These are phyloP conservation scores for Tolypocladium cylindrosporum DNA, from an alignment of 2,329 filamentous ascomycete species.

Conservation along the genomic window DNA sequence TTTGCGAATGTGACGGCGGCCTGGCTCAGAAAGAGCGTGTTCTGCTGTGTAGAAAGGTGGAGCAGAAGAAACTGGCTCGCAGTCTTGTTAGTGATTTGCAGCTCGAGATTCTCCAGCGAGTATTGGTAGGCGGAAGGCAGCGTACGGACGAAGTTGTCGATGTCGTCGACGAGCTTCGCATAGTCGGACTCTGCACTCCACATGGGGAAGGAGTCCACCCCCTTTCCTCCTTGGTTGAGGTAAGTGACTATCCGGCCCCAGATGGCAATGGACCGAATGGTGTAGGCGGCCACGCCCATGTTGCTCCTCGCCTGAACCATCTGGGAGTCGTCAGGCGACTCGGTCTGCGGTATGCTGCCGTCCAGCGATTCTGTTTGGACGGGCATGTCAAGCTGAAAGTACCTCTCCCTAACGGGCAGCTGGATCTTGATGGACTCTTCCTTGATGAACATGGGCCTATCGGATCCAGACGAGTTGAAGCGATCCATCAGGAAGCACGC, in stretches of 20 bases:
- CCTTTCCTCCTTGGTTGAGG: conserved; percentile 80
- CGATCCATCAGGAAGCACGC: conserved; percentile 95
- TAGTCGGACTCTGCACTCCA: conserved; percentile 79
- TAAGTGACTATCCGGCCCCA: conserved; percentile 90
- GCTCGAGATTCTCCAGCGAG: conserved; percentile 69
- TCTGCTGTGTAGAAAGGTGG: conserved; percentile 84
- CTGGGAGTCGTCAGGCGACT: conserved; percentile 53
- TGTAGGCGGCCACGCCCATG: conserved; percentile 90
- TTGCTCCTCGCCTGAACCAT: conserved; percentile 62
- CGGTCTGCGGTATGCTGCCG: conserved; percentile 56
- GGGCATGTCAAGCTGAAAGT: conserved; percentile 85
- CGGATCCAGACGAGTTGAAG: conserved; percentile 92
- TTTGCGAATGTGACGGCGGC: conserved; percentile 69
- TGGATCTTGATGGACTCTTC: conserved; percentile 86
- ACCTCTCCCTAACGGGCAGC: conserved; percentile 79
- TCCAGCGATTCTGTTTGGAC: conserved; percentile 76
- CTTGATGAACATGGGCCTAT: conserved; percentile 81
- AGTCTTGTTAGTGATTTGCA: conserved; percentile 74
- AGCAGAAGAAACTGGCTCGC: conserved; percentile 89
- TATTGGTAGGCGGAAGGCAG: conserved; percentile 68
- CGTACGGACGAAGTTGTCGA: conserved; percentile 57
- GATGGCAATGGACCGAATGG: conserved; percentile 72
- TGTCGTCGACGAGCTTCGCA: conserved; percentile 56
- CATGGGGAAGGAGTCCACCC: conserved; percentile 64
- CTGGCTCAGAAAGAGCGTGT: conserved; percentile 79